Conservation (phyloP, 2,329 filamentous ascomycete genomes). For the Coniochaeta ligniaria region DNA sequence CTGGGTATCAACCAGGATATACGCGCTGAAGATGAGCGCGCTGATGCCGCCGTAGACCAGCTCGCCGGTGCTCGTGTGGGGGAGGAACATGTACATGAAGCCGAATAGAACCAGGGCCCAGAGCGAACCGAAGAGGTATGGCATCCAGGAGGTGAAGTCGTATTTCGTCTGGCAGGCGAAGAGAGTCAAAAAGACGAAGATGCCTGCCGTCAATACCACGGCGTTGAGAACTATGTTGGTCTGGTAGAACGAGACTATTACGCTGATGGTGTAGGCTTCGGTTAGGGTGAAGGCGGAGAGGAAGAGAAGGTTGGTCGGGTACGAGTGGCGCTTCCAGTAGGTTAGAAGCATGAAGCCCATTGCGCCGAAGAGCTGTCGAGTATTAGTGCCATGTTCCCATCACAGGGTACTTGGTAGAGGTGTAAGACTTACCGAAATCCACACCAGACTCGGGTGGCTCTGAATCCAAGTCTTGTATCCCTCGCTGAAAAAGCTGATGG, state of each 20-base stretch:
- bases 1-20: conserved; percentile 95
- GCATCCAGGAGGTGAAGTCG: conserved; percentile 96
- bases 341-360: conserved; percentile 81
- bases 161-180: conserved; percentile 98
- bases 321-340: conserved; percentile 93
- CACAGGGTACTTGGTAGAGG: not conserved
- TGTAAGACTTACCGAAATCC: conserved; percentile 55
- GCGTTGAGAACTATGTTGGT: conserved; percentile 81
- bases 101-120: conserved; percentile 91
- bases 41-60: conserved; percentile 76
- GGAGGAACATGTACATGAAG: conserved; percentile 88
- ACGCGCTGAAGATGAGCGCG: conserved; percentile 85
- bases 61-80: conserved; percentile 72
- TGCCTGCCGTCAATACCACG: conserved; percentile 76
- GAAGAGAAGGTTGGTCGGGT: conserved; percentile 92
- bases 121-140: conserved; percentile 83
- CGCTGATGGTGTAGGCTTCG: conserved; percentile 89
- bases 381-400: conserved; percentile 8
- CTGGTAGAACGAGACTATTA: conserved; percentile 88
- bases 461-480: conserved; percentile 86
- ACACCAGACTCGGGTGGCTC: conserved; percentile 74
- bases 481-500: conserved; percentile 76
- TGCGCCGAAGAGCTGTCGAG: conserved; percentile 61
- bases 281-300: conserved; percentile 81
- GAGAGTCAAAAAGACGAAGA: conserved; percentile 71